Base-by-base conservation (phyloP, 2,329 filamentous ascomycete genomes). In the Venturia aucupariae region DNA sequence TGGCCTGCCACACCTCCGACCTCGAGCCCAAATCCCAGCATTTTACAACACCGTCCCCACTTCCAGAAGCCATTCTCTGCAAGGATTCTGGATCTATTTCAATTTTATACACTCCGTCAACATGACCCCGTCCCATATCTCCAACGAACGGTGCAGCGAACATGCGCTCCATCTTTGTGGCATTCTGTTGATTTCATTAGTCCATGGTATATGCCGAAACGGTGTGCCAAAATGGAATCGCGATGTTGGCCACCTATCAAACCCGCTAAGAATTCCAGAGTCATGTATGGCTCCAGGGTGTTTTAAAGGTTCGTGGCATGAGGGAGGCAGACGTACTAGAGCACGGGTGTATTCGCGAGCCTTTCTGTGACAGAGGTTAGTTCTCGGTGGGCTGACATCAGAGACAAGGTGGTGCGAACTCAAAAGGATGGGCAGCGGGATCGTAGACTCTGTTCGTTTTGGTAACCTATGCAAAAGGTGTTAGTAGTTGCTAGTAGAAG, bases 121-220 rank as follows among this genome's bases (percentile, higher is more conserved):
- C 65, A 32, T 66, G 65, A 11, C 67, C 67, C 1, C 64, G 83
- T 63, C 93, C 93, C 30, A 99, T 85, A 75, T 97, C 90, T 0
- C 84, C 90, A 55, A 99, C 78, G 72, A 96, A 96, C 3, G 90
- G 90, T 63, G 87, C 82, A 38, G 88, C 88, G 75, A 96, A 96
- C 89, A 97, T 93, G 70, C 92, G 89, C 78, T 96, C 91, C 67
- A 97, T 79, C 76, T 97, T 97, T 65, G 92, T 91, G 32, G 92
- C 92, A 84, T 91, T 90, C 51, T 57, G 27, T 35, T 51, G 46
- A 15, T 10, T 6, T 27, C 46, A 51, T 51, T 57, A 57, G 51
- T 57, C 7, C 51, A 35, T 8, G 44, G 19, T 5, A 6, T n/a
- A n/a, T n/a, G n/a, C n/a, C n/a, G n/a, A n/a, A n/a, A n/a, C n/a